These are phyloP conservation scores for Adenanthera pavonina DNA, from an alignment of 306 rosid species.

Conservation along the genomic window DNA sequence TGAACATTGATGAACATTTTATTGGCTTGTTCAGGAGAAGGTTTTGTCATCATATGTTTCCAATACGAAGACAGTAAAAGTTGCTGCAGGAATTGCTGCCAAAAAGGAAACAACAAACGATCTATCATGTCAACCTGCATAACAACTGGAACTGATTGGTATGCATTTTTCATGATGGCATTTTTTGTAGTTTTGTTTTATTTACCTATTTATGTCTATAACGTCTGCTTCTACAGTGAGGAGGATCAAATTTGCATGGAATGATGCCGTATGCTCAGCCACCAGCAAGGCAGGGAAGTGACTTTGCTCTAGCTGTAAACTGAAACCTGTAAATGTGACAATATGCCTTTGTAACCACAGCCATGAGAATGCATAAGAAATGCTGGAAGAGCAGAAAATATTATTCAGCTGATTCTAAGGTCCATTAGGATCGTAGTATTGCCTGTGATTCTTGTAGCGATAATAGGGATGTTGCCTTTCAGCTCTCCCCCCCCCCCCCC, in stretches of 20 bases:
- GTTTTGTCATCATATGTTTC: constrained; percentile 64
- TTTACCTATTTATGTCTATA: constrained; percentile 10
- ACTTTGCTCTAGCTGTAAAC: constrained; percentile 12
- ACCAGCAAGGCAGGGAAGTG: constrained; percentile 29
- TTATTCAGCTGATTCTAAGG: constrained; percentile 36
- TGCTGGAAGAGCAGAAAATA: constrained; percentile 28
- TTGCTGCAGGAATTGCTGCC: constrained; percentile 51
- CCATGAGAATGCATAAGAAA: constrained; percentile 30
- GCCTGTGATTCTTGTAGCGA: constrained; percentile 31
- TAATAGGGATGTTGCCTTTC: constrained; percentile 11
- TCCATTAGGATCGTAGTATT: constrained; percentile 32
- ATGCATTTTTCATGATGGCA: constrained; percentile 29
- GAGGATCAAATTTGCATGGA: constrained; percentile 32
- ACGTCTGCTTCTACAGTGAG: constrained; percentile 38
- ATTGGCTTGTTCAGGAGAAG: constrained; percentile 57
- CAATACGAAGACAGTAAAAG: constrained; percentile 46
- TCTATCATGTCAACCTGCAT: constrained; percentile 62
- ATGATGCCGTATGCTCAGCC: constrained; percentile 41
- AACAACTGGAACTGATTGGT: constrained; percentile 48
- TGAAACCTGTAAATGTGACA: constrained; percentile 40
- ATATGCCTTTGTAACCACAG: constrained; percentile 38
- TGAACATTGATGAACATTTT: constrained; percentile 10
- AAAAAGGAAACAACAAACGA: constrained; percentile 47
- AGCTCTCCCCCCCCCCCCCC: constrained; percentile 27
- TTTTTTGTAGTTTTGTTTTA: constrained; percentile 1